A percentile compares a stretch with the other conserved stretches of the same genome.
These are phyloP conservation scores for Fusarium brachygibbosum DNA, from an alignment of 2,329 filamentous ascomycete species.

Conservation along the genomic window DNA sequence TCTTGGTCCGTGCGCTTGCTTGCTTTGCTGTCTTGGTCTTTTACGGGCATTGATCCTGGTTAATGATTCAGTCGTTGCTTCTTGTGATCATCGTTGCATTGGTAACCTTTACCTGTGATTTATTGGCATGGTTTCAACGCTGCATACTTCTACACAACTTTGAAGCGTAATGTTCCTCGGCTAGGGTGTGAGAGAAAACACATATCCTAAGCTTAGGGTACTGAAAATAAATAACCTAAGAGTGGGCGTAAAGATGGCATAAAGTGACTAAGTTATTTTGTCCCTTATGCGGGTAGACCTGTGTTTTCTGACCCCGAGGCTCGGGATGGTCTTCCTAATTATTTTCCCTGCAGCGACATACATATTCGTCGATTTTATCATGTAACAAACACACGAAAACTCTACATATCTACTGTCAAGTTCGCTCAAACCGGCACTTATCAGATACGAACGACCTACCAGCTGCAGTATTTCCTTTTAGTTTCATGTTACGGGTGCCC, in stretches of 20 bases:
- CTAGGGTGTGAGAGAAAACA: too few species aligned
- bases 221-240: too few species aligned
- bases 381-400: too few species aligned
- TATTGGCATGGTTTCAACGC: not conserved
- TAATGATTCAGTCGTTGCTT: constrained; percentile 3
- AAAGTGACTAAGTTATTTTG: too few species aligned
- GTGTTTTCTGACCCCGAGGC: too few species aligned
- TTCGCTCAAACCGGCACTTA: not conserved
- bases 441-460: not conserved
- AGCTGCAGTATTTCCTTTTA: not conserved
- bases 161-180: not conserved
- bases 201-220: too few species aligned
- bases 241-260: too few species aligned
- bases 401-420: not conserved
- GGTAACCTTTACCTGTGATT: not conserved
- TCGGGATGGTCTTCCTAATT: too few species aligned
- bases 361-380: not conserved
- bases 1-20: not conserved
- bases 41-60: not conserved
- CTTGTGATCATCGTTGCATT: not conserved
- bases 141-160: not conserved
- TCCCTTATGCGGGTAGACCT: too few species aligned
- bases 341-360: not conserved
- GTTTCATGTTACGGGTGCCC: not conserved
- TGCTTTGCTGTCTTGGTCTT: not conserved